Evolutionary conservation across 2,329 filamentous ascomycete species (phyloP).

Genomic region (Curvularia verruculosa): DNA sequence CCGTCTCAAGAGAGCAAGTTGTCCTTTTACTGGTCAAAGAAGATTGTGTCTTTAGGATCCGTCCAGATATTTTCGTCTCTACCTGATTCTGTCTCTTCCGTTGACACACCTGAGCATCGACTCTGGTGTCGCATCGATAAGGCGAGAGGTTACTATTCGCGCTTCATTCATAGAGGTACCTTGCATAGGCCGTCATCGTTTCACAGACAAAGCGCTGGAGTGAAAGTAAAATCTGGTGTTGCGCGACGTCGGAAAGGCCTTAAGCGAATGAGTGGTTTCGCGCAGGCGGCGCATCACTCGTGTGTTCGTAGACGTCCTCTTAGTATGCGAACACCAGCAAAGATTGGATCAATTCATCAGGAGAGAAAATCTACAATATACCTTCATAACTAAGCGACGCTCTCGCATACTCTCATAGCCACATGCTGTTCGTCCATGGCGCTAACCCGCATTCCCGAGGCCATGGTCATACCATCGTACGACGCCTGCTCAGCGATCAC

Average conservation of each 20-base stretch:
- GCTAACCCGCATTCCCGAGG: constrained; percentile 1
- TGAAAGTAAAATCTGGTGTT: neutral
- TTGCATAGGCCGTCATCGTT: neutral
- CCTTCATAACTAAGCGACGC: neutral
- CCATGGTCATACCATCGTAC: constrained; percentile 11
- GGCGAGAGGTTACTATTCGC: neutral
- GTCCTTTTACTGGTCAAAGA: neutral
- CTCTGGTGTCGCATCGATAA: neutral
- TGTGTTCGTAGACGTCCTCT: neutral
- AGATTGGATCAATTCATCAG: neutral
- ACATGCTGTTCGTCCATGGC: neutral
- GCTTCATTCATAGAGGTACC: neutral
- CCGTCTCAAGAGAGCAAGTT: neutral
- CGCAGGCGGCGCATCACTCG: neutral
- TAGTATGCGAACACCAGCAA: neutral
- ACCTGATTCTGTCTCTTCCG: neutral
- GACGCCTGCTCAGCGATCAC: constrained; percentile 8
- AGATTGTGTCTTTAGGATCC: neutral
- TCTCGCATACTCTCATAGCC: neutral
- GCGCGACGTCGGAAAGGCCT: neutral
- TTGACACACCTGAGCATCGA: neutral
- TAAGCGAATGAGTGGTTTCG: neutral
- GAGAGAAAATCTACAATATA: no score
- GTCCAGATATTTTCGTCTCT: neutral
- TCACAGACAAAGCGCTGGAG: neutral